phyloP scores from a whole-genome alignment of 2,329 filamentous ascomycete genomes.

The Fusarium setosum region DNA sequence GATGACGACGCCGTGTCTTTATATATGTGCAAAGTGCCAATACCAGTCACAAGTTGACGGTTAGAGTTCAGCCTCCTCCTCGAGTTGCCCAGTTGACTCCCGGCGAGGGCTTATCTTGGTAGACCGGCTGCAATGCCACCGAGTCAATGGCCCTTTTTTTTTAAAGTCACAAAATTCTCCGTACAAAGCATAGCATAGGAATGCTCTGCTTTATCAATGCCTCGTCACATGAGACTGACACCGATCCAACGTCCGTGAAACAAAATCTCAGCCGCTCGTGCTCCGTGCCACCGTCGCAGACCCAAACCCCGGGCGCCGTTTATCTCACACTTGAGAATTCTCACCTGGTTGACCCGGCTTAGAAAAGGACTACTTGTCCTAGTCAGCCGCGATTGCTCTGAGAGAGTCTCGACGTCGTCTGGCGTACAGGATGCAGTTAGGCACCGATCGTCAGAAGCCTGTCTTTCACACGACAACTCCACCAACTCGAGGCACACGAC shows the following conservation, averaged over 20 bases:
- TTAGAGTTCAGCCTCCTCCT: conserved; percentile 12
- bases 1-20: conserved; percentile 11
- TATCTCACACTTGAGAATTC: conserved; percentile 13
- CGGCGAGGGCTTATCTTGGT: background rate
- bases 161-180: too few relatives aligned
- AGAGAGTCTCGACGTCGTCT: conserved; percentile 18
- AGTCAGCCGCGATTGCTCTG: background rate
- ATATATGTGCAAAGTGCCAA: conserved; percentile 12
- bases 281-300: conserved; percentile 26
- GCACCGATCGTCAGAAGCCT: conserved; percentile 19
- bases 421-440: conserved; percentile 10
- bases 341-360: conserved; percentile 4
- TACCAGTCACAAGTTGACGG: conserved; percentile 7
- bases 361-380: background rate
- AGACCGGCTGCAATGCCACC: background rate
- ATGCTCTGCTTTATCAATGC: conserved; percentile 10
- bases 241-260: conserved; percentile 36
- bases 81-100: conserved; percentile 29
- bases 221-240: conserved; percentile 27
- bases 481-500: conserved; percentile 20
- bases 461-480: conserved; percentile 16
- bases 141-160: background rate
- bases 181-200: conserved; percentile 18
- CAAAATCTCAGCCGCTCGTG: conserved; percentile 39
- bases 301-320: conserved; percentile 15